phyloP scores from a whole-genome alignment of 345 rosid genomes.

The Raphanus sativus region DNA sequence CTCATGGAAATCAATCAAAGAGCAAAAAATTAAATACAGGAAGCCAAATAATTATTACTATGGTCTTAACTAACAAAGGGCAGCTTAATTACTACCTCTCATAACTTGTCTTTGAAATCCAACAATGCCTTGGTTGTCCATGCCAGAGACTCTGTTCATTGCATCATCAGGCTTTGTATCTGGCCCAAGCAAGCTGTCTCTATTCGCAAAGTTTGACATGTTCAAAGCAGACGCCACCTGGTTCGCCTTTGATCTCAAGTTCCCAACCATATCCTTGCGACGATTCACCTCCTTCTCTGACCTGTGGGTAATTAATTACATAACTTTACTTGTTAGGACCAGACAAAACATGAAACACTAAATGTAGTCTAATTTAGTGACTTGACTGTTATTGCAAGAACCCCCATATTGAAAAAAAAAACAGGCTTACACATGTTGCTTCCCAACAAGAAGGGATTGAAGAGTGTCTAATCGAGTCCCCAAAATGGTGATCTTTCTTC shows the following conservation, averaged over 20 bases:
- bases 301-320: not conserved
- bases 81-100: conserved; percentile 58
- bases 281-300: conserved; percentile 98
- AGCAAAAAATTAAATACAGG: not conserved
- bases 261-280: conserved; percentile 79
- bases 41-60: not conserved
- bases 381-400: not conserved
- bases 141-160: conserved; percentile 57
- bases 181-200: conserved; percentile 86
- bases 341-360: conserved; percentile 4
- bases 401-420: not conserved
- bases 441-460: conserved; percentile 71
- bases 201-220: conserved; percentile 82
- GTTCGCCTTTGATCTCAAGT: conserved; percentile 70
- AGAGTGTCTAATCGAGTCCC: conserved; percentile 85
- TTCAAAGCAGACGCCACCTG: conserved; percentile 87
- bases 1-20: not conserved
- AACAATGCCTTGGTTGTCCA: conserved; percentile 89
- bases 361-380: not conserved
- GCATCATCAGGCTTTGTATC: conserved; percentile 64
- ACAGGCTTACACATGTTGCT: conserved; percentile 62
- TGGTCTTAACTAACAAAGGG: not conserved
- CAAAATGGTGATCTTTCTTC: conserved; percentile 88
- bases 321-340: not conserved
- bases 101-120: conserved; percentile 85